A percentile compares a stretch with the other conserved stretches of the same genome.
Evolutionary conservation across 2,329 filamentous ascomycete species (phyloP).

Genomic region (Didymosphaeria variabile): DNA sequence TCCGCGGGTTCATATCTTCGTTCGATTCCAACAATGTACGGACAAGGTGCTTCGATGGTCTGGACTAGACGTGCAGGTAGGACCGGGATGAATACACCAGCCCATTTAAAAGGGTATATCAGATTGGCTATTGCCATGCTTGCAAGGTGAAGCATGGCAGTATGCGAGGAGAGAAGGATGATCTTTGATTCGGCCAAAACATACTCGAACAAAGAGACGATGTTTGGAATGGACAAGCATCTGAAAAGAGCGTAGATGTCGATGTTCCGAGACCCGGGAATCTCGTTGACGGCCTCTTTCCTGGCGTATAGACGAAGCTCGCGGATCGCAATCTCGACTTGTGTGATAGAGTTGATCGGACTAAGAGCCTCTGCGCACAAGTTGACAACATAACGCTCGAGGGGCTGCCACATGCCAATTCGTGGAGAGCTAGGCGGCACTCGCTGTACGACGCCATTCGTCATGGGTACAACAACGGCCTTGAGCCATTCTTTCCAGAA

Average conservation of each 20-base stretch:
- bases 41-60: slow-evolving; percentile 91
- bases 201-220: slow-evolving; percentile 92
- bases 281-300: slow-evolving; percentile 90
- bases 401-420: slow-evolving; percentile 92
- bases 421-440: slow-evolving; percentile 89
- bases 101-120: slow-evolving; percentile 91
- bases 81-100: slow-evolving; percentile 92
- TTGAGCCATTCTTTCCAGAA: slow-evolving; percentile 99
- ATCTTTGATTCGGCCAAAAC: slow-evolving; percentile 92
- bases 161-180: slow-evolving; percentile 94
- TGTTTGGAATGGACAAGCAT: slow-evolving; percentile 87
- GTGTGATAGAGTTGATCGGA: slow-evolving; percentile 91
- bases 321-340: slow-evolving; percentile 89
- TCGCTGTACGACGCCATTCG: slow-evolving; percentile 80
- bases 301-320: slow-evolving; percentile 92
- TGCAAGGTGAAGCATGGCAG: slow-evolving; percentile 93
- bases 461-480: slow-evolving; percentile 95
- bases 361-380: slow-evolving; percentile 94
- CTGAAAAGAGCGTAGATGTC: slow-evolving; percentile 95
- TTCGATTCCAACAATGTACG: slow-evolving; percentile 96
- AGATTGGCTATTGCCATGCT: slow-evolving; percentile 86
- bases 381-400: slow-evolving; percentile 97
- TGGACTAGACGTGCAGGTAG: slow-evolving; percentile 87
- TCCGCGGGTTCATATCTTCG: slow-evolving; percentile 86
- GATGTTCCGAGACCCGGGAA: slow-evolving; percentile 88